These are phyloP conservation scores for Pichia sp. DNA, from an alignment of 1,139 yeast genomes.

Conservation along the genomic window DNA sequence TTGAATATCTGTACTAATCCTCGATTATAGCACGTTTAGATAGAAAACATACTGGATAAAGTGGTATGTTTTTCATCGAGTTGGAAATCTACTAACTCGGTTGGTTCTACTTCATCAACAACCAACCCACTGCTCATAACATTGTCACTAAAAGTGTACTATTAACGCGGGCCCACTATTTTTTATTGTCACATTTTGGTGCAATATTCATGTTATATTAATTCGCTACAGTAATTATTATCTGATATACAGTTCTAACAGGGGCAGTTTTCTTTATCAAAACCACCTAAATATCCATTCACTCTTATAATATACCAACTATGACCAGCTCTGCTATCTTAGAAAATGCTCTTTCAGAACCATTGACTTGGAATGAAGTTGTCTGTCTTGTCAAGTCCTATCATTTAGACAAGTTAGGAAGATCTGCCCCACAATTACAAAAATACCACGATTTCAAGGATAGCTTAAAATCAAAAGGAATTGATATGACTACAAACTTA, in stretches of 20 bases:
- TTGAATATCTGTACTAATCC: no score
- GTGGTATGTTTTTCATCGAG: no score
- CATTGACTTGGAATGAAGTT: conserved; percentile 17
- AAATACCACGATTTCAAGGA: conserved; percentile 22
- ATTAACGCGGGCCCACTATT: no score
- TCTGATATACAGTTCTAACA: no score
- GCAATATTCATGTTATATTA: background rate
- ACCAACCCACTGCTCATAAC: no score
- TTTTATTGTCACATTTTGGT: no score
- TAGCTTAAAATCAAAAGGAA: conserved; percentile 13
- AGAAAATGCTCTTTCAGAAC: conserved; percentile 7
- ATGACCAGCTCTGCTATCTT: background rate
- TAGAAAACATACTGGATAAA: no score
- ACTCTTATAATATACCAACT: background rate
- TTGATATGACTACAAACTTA: conserved; percentile 25
- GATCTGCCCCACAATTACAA: conserved; percentile 21
- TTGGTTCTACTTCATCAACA: no score
- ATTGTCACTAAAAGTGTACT: no score
- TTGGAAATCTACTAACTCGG: no score
- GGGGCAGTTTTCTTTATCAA: background rate
- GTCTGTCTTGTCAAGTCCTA: conserved; percentile 5
- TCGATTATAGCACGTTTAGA: no score
- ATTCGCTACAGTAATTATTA: no score
- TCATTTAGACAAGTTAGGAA: conserved; percentile 14
- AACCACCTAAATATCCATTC: background rate